These are phyloP conservation scores for Triticum monococcum DNA, from an alignment of 176 grass and related monocot species.

Conservation along the genomic window DNA sequence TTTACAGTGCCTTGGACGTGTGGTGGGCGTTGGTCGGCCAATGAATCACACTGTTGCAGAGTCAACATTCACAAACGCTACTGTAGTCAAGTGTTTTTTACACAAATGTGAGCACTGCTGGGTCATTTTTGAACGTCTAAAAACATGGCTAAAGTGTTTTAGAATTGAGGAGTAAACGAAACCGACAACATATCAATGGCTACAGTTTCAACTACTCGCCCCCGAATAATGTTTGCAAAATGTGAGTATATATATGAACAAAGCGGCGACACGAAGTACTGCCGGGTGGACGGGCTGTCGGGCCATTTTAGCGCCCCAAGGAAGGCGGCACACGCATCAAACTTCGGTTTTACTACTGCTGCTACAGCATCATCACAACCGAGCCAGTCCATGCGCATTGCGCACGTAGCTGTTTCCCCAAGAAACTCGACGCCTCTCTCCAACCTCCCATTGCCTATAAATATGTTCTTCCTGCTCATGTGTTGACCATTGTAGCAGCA, in stretches of 20 bases:
- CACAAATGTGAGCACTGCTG: too few species aligned
- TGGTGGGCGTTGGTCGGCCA: not conserved
- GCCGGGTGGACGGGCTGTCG: not conserved
- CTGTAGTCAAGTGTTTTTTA: not conserved
- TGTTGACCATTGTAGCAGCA: not conserved
- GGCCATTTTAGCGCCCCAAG: constrained; percentile 1
- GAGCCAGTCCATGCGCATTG: constrained; percentile 1
- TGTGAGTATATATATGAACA: too few species aligned
- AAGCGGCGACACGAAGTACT: not conserved
- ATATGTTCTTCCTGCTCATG: constrained; percentile 15
- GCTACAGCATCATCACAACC: not conserved
- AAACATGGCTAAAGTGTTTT: too few species aligned
- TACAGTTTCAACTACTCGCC: too few species aligned
- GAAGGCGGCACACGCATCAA: constrained; percentile 22
- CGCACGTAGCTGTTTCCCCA: not conserved
- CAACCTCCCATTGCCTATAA: constrained; percentile 2
- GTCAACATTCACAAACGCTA: not conserved
- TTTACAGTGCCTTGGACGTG: not conserved
- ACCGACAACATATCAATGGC: too few species aligned
- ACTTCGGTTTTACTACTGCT: not conserved
- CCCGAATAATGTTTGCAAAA: too few species aligned
- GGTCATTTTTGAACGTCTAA: not conserved
- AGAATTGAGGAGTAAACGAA: too few species aligned
- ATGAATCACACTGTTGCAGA: not conserved
- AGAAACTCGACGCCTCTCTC: not conserved